Evolutionary conservation across 208 protist genomes (phyloP).

Genomic region (Trypanosoma theileri): DNA sequence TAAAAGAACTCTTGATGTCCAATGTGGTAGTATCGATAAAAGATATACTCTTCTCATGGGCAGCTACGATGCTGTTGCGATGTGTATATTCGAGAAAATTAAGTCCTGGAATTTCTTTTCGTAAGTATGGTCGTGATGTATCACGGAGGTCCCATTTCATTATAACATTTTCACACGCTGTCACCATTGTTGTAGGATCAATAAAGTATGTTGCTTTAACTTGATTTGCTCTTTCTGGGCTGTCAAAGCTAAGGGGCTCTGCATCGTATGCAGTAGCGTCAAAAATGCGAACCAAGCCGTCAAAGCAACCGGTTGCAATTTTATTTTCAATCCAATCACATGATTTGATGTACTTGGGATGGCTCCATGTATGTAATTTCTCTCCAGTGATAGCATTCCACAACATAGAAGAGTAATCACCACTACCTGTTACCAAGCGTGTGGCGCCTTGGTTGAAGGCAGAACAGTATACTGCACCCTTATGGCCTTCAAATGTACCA

Average conservation of each 20-base stretch:
- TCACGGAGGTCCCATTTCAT: constrained; percentile 91
- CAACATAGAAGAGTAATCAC: constrained; percentile 93
- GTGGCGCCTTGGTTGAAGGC: constrained; percentile 87
- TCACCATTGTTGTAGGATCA: constrained; percentile 84
- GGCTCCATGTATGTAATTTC: constrained; percentile 86
- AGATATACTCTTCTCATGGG: constrained; percentile 85
- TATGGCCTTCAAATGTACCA: constrained; percentile 95
- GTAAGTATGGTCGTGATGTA: constrained; percentile 73
- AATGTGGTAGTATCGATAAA: constrained; percentile 86
- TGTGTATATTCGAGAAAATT: constrained; percentile 92
- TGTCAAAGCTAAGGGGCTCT: constrained; percentile 70
- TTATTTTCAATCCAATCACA: constrained; percentile 89
- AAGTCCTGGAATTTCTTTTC: constrained; percentile 78
- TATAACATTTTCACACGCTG: constrained; percentile 81
- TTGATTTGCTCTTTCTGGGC: constrained; percentile 56
- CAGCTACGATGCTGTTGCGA: constrained; percentile 71
- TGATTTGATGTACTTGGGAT: constrained; percentile 95
- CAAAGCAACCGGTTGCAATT: constrained; percentile 89
- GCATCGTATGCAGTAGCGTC: constrained; percentile 83
- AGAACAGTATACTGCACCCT: constrained; percentile 94
- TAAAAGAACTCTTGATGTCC: constrained; percentile 75
- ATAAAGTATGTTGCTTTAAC: constrained; percentile 87
- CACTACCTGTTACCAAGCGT: constrained; percentile 88
- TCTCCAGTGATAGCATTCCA: constrained; percentile 92
- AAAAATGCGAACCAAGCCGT: constrained; percentile 91